phyloP scores from a whole-genome alignment of 2,329 filamentous ascomycete genomes.

The Chalara sp. region DNA sequence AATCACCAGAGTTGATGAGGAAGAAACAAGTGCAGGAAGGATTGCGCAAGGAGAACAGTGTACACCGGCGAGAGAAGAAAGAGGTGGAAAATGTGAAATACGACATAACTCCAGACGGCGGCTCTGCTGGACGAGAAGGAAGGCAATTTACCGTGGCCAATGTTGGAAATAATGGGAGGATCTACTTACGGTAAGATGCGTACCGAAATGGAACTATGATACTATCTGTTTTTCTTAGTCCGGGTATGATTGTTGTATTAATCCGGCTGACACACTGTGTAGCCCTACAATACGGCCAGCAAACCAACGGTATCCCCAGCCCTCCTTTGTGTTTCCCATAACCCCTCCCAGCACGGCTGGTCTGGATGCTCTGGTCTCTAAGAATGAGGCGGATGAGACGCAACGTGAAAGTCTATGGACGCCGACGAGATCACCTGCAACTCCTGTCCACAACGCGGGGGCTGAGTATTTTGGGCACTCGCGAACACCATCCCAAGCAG shows the following conservation, averaged over 20 bases:
- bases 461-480: constrained; percentile 17
- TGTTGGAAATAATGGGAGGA: constrained; percentile 75
- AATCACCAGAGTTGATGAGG: constrained; percentile 15
- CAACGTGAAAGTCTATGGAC: constrained; percentile 25
- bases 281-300: constrained; percentile 57
- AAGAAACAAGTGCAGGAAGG: constrained; percentile 22
- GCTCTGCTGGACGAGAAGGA: constrained; percentile 42
- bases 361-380: constrained; percentile 38
- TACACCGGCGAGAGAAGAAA: constrained; percentile 17
- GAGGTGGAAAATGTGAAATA: constrained; percentile 43
- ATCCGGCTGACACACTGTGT: constrained; percentile 16
- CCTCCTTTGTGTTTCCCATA: constrained; percentile 52
- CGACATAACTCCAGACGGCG: constrained; percentile 53
- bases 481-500: constrained; percentile 7
- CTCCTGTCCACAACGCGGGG: constrained; percentile 34
- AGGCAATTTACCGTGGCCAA: constrained; percentile 66
- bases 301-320: constrained; percentile 54
- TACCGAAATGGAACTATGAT: constrained; percentile 7
- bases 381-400: constrained; percentile 20
- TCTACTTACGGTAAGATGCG: constrained; percentile 66
- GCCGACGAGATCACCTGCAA: constrained; percentile 23
- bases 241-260: constrained; percentile 5
- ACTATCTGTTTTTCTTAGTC: constrained; percentile 7
- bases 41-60: constrained; percentile 21
- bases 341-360: constrained; percentile 54